Evolutionary conservation across 2,329 filamentous ascomycete genomes (phyloP), one percentile per base, ranked within the genome.

Genomic region (Neocatenulostroma microsporum): DNA sequence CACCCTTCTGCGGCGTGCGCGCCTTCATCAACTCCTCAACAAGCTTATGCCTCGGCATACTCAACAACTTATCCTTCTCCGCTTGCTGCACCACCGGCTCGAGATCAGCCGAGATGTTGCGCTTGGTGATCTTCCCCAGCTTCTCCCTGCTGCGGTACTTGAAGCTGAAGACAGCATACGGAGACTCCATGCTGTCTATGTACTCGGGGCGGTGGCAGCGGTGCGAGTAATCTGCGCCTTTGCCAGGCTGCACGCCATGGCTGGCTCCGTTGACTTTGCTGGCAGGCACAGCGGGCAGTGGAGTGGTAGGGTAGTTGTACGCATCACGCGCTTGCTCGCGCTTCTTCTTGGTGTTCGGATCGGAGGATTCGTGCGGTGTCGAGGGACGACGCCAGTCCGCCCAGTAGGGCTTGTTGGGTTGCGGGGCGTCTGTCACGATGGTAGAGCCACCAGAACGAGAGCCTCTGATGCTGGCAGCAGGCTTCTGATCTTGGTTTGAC

Each of bases 141-240:
- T 52, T 47, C 23, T 44, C 46, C 34, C 41, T 49, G 35, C 54
- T 60, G 3, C 66, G 58, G 40, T 69, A 70, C 36, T 64, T 64
- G 58, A 70, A 70, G n/a, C 58, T 57, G 47, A 70, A 70, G 9
- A 69, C 61, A 0, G 66, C 67, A 40, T 67, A 70, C 17, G 63
- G 62, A 30, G 45, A 36, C 11, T 54, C 44, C 48, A 62, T 54
- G 0, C 42, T 36, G 44, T 70, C 67, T 4, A 69, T 27, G 40
- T 70, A 69, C 25, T 56, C 49, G 2, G 66, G 66, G 3, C 57
- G 44, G 2, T 50, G 51, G 1, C 58, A 44, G 0, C 49, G 47
- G 41, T 69, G 66, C 2, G 50, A 44, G 38, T 69, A 69, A 12
- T 49, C 39, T 1, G 51, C 55, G 2, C 60, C 63, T 36, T 51